These are phyloP conservation scores for Scenedesmus sp. DNA, from an alignment of 163 green algal species.

Conservation along the genomic window DNA sequence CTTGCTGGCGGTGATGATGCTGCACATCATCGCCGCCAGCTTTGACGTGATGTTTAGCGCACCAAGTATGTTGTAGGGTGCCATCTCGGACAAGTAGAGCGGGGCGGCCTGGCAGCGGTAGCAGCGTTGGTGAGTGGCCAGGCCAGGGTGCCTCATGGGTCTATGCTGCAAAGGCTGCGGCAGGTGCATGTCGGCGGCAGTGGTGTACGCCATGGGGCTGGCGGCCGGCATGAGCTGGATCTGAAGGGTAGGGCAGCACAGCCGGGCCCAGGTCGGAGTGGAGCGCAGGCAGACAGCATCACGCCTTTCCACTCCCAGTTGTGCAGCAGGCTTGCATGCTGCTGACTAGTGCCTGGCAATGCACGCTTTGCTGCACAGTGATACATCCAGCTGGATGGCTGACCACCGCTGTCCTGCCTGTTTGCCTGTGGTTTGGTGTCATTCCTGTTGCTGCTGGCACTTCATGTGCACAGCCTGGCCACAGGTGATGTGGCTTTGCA, in stretches of 20 bases:
- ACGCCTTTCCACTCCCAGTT: too few species aligned
- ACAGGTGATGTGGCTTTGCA: constrained; percentile 63
- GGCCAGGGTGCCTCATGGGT: too few species aligned
- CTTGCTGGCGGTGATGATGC: constrained; percentile 73
- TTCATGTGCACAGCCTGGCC: constrained; percentile 65
- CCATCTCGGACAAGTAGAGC: too few species aligned
- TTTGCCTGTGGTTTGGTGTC: not conserved
- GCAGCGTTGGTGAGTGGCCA: too few species aligned
- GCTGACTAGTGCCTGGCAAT: not conserved
- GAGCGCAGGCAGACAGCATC: not conserved
- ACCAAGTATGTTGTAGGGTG: too few species aligned
- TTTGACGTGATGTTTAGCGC: too few species aligned
- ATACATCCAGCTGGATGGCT: not conserved
- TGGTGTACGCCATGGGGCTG: constrained; percentile 53
- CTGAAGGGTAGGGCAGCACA: not conserved
- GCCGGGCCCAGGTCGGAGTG: too few species aligned
- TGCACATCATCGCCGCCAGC: too few species aligned
- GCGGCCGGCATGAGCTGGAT: constrained; percentile 16
- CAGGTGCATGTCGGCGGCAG: not conserved
- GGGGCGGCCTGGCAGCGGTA: too few species aligned
- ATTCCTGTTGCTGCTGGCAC: not conserved
- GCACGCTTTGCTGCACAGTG: too few species aligned
- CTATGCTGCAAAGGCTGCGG: too few species aligned
- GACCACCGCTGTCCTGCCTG: constrained; percentile 51
- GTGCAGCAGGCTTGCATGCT: constrained; percentile 11